Percentiles rank a stretch among this genome's conserved stretches.
Conservation (phyloP, 73 alveolate species). For the Effrenium voratum region DNA sequence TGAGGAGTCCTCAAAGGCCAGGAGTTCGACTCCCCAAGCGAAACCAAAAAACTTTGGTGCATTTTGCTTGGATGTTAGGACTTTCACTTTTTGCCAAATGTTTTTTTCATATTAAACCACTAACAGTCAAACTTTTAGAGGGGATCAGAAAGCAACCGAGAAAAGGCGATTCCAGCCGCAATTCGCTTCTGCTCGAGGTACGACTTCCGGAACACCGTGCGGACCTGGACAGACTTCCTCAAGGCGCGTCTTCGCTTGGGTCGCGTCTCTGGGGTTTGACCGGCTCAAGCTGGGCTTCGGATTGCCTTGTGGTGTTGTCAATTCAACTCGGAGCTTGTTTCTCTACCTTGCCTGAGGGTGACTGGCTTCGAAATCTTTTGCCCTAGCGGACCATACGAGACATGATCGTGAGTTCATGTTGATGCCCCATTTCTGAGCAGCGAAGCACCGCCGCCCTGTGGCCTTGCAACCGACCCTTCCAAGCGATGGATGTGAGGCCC, state of each 20-base stretch:
- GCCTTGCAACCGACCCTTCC: too few relatives aligned
- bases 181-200: background rate
- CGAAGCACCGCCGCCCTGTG: too few relatives aligned
- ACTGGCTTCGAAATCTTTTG: background rate
- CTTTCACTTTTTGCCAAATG: background rate
- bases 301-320: background rate
- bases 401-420: background rate
- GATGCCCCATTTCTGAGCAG: background rate
- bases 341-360: background rate
- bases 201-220: slow-evolving; percentile 35
- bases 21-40: background rate
- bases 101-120: too few relatives aligned
- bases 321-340: background rate
- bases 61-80: background rate
- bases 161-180: background rate
- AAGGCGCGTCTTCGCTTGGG: background rate
- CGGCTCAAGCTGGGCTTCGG: background rate
- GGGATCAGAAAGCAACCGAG: background rate
- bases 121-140: background rate
- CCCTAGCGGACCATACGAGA: background rate
- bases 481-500: too few relatives aligned
- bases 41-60: background rate
- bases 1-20: too few relatives aligned
- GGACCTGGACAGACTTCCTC: slow-evolving; percentile 37
- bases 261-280: background rate